Base-by-base conservation (phyloP, 176 grass and related monocot species). In the Tillandsia leiboldiana region DNA sequence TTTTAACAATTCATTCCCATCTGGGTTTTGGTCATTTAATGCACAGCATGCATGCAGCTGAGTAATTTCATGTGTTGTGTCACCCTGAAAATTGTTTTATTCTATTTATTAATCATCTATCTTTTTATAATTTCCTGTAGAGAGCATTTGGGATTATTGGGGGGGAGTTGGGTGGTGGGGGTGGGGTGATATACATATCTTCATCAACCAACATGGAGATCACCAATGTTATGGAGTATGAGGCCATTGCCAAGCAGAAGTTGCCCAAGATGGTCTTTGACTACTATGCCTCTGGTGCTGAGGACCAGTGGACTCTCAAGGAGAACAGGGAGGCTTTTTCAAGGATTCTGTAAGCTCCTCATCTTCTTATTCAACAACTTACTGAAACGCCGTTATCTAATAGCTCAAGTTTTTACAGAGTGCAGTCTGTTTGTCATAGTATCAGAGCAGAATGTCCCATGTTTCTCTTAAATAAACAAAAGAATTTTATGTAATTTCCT, bases 301-400 rank as follows among this genome's bases (percentile, higher is more conserved):
- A 99, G 84, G 94, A 99, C 12, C 84, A 99, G 51, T 99, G 94
- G 94, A 93, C 90, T 68, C 86, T 99, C 9, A 51, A 88, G 63
- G 94, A 99, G 78, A 99, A 99, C 70, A 80, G 87, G 26, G 90
- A 93, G 51, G 94, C 94, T 22, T 99, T 99, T 75, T 71, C 90
- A 18, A 84, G 87, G 77, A 93, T 99, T 78, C 59, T 99, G 94
- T 99, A 82, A 79, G 82, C 15, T 49, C 49, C 63, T 6, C 11
- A 20, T 20, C 56, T 61, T 61, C 22, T 61, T 61, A 42, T 42
- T 42, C 33, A 42, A 42, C 4, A 7, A 42, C 33, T 42, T 42
- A 42, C 33, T 42, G 33, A 42, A 5, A 7, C 4, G 33, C 33
- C 33, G 33, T 42, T 42, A 42, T 42, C 33, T 42, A 3, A 42